Evolutionary conservation across 1,139 yeast species (phyloP).

Genomic region (Sugiyamaella grinbergsii): DNA sequence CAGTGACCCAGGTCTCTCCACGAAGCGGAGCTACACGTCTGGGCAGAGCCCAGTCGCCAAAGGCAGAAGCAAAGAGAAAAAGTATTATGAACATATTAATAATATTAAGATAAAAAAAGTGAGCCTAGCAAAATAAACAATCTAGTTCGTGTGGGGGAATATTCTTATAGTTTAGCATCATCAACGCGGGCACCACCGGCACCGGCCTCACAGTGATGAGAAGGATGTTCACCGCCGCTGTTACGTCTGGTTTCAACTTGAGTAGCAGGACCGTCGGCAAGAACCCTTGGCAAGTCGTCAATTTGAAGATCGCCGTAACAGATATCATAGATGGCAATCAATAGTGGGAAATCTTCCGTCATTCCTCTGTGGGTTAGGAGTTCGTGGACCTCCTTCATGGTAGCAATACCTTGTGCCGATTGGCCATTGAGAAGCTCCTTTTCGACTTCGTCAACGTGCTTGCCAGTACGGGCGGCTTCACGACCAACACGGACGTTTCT

Average conservation of each 20-base stretch:
- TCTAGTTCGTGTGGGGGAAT: not conserved
- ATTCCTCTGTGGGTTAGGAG: constrained; percentile 64
- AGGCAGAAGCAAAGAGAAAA: too few relatives aligned
- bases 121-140: not conserved
- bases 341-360: constrained; percentile 78
- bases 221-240: not conserved
- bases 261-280: constrained; percentile 26
- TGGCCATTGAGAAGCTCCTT: constrained; percentile 84
- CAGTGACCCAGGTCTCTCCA: too few relatives aligned
- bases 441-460: constrained; percentile 77
- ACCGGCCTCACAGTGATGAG: not conserved
- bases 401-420: constrained; percentile 90
- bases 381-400: constrained; percentile 87
- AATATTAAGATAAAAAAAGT: not conserved
- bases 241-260: constrained; percentile 9
- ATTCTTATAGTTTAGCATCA: constrained; percentile 8
- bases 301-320: constrained; percentile 66
- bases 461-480: constrained; percentile 60
- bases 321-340: constrained; percentile 81
- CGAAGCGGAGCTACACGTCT: too few relatives aligned
- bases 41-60: too few relatives aligned
- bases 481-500: constrained; percentile 89
- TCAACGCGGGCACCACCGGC: not conserved
- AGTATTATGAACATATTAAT: constrained; percentile 1
- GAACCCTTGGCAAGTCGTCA: constrained; percentile 39